Evolutionary conservation across 164 flowering plant species (phyloP).

Genomic region (Vitis rupestris): DNA sequence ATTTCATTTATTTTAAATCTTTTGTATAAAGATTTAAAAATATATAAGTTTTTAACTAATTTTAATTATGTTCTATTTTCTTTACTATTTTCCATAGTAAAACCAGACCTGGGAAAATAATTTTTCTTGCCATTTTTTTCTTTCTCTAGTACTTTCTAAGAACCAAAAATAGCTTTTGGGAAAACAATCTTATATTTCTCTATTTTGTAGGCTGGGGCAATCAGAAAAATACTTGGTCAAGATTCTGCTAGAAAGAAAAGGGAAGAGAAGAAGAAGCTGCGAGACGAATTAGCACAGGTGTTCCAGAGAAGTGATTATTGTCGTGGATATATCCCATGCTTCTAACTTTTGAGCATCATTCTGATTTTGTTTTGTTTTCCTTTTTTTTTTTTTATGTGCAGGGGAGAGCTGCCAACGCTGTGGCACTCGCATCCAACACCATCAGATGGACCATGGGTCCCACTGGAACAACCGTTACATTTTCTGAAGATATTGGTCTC

Average conservation of each 20-base stretch:
- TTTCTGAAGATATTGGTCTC: slow-evolving; percentile 44
- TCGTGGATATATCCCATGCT: too few relatives aligned
- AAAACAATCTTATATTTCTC: not conserved
- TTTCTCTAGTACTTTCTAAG: too few relatives aligned
- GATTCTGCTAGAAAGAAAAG: slow-evolving; percentile 53
- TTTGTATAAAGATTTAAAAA: too few relatives aligned
- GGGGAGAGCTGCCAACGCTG: slow-evolving; percentile 38
- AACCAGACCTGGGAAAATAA: too few relatives aligned
- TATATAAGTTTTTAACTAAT: too few relatives aligned
- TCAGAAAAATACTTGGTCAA: slow-evolving; percentile 55
- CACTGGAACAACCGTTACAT: slow-evolving; percentile 38
- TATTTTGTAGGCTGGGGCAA: slow-evolving; percentile 49
- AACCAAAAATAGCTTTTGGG: too few relatives aligned
- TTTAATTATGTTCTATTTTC: too few relatives aligned
- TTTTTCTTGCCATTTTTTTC: too few relatives aligned
- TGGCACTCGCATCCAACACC: slow-evolving; percentile 28
- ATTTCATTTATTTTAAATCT: too few relatives aligned
- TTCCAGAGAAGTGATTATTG: not conserved
- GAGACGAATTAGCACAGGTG: slow-evolving; percentile 37
- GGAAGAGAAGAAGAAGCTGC: slow-evolving; percentile 46
- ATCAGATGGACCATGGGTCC: slow-evolving; percentile 43
- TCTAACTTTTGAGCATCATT: too few relatives aligned
- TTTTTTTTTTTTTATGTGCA: slow-evolving; percentile 10
- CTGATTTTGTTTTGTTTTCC: too few relatives aligned
- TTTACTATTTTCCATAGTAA: too few relatives aligned